Evolutionary conservation across 495 filamentous ascomycete genomes (phyloP).

Genomic region (Penicillium longicatenatum): DNA sequence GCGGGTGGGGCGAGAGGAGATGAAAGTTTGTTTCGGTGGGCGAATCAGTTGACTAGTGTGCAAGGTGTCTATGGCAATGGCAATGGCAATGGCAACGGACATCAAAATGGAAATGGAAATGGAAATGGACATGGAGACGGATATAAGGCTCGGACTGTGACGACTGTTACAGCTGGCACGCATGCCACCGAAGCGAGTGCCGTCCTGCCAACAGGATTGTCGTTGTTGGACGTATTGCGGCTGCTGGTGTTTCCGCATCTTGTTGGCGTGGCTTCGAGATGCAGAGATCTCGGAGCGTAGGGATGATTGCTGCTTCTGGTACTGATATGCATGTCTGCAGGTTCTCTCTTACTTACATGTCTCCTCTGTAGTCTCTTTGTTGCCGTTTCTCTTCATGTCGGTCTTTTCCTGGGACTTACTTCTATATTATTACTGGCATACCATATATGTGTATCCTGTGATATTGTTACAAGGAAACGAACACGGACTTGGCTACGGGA

Average conservation of each 20-base stretch:
- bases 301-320: background rate
- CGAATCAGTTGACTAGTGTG: slow-evolving; percentile 58
- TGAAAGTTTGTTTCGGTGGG: slow-evolving; percentile 85
- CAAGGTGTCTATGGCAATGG: slow-evolving; percentile 35
- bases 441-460: background rate
- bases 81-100: background rate
- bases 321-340: background rate
- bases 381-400: background rate
- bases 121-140: background rate
- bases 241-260: slow-evolving; percentile 8
- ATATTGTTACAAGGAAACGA: background rate
- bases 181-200: slow-evolving; percentile 33
- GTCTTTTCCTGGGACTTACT: background rate
- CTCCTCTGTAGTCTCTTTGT: background rate
- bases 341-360: background rate
- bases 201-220: slow-evolving; percentile 21
- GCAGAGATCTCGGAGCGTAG: slow-evolving; percentile 4
- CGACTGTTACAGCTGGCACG: slow-evolving; percentile 72
- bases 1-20: slow-evolving; percentile 80
- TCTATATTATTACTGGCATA: background rate
- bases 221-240: slow-evolving; percentile 16
- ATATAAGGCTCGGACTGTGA: slow-evolving; percentile 38
- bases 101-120: background rate
- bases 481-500: background rate
- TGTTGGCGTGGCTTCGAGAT: slow-evolving; percentile 4